A percentile compares a stretch with the other conserved stretches of the same genome.
Evolutionary conservation across 1,284 basidiomycete genomes (phyloP).

Genomic region (Ganoderma boninense): DNA sequence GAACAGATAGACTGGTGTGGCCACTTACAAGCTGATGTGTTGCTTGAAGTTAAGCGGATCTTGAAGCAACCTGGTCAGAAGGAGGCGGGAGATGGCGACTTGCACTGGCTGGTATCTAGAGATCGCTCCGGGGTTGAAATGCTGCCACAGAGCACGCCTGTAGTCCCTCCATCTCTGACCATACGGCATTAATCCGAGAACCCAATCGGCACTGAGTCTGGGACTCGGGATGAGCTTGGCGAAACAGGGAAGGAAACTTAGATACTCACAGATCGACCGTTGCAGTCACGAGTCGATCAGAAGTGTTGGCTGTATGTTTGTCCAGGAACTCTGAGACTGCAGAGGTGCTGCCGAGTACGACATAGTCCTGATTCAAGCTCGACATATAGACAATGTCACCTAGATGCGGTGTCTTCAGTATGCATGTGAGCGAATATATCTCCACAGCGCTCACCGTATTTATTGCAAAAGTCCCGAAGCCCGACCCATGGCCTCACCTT

Average conservation of each 20-base stretch:
- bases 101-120: slow-evolving; percentile 7
- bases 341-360: slow-evolving; percentile 1
- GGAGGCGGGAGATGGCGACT: background rate
- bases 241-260: background rate
- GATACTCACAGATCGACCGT: background rate
- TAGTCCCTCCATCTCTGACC: slow-evolving; percentile 20
- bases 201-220: slow-evolving; percentile 14
- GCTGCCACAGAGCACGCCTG: slow-evolving; percentile 22
- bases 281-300: slow-evolving; percentile 1
- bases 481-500: background rate
- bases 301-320: slow-evolving; percentile 9
- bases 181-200: slow-evolving; percentile 13
- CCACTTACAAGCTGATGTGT: slow-evolving; percentile 24
- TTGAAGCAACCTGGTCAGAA: slow-evolving; percentile 9
- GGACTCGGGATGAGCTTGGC: background rate
- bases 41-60: slow-evolving; percentile 11
- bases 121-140: slow-evolving; percentile 11
- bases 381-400: slow-evolving; percentile 1
- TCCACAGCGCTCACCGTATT: slow-evolving; percentile 3
- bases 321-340: slow-evolving; percentile 9
- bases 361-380: background rate
- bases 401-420: background rate
- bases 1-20: background rate
- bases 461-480: background rate
- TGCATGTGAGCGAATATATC: background rate